A percentile compares a stretch with the other conserved stretches of the same genome.
Evolutionary conservation across 1,139 yeast species (phyloP).

Genomic region (Debaryomyces coudertii): DNA sequence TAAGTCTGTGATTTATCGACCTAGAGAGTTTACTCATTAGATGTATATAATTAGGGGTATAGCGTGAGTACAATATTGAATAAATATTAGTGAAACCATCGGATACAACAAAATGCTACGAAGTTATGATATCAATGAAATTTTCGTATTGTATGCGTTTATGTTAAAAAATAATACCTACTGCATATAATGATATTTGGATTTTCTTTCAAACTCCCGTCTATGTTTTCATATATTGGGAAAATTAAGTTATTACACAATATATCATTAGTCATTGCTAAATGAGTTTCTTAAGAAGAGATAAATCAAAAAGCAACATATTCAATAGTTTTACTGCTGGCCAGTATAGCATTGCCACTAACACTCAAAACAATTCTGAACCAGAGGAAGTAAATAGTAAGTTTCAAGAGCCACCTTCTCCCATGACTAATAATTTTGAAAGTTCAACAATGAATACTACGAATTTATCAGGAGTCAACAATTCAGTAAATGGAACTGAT

Average conservation of each 20-base stretch:
- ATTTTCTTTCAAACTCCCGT: not conserved
- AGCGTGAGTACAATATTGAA: not conserved
- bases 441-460: conserved; percentile 1
- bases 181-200: conserved; percentile 1
- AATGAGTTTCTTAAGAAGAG: conserved; percentile 37
- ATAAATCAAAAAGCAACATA: conserved; percentile 27
- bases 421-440: conserved; percentile 14
- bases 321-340: conserved; percentile 17
- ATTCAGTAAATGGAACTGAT: not conserved
- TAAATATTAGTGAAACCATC: not conserved
- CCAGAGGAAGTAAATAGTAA: conserved; percentile 15
- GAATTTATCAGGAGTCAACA: not conserved
- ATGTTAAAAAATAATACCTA: not conserved
- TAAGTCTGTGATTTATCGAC: conserved; percentile 49
- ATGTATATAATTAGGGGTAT: not conserved
- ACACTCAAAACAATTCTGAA: not conserved
- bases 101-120: not conserved
- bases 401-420: conserved; percentile 17
- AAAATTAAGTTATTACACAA: not conserved
- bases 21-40: conserved; percentile 40
- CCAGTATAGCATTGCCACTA: conserved; percentile 7
- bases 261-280: not conserved
- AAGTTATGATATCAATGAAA: conserved; percentile 11
- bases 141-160: conserved; percentile 1
- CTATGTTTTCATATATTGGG: conserved; percentile 1